These are phyloP conservation scores for Septoria petroselini DNA, from an alignment of 2,329 filamentous ascomycete genomes.

Conservation along the genomic window DNA sequence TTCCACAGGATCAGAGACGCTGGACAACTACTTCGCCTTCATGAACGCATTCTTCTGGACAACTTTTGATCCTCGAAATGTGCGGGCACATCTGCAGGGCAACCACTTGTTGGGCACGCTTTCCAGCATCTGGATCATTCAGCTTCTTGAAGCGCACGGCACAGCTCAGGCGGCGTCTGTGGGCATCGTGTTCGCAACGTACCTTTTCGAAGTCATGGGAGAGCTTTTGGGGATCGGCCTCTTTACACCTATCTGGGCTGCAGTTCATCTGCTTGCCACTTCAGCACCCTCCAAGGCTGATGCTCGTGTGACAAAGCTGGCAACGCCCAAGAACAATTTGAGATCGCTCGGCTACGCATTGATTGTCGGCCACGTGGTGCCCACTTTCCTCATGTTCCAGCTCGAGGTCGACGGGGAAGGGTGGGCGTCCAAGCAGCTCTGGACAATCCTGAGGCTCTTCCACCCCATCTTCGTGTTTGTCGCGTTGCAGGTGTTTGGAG, in stretches of 20 bases:
- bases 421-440: slow-evolving; percentile 23
- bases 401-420: slow-evolving; percentile 22
- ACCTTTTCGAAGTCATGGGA: slow-evolving; percentile 25
- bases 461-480: slow-evolving; percentile 25
- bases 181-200: slow-evolving; percentile 19
- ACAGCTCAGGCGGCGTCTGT: slow-evolving; percentile 5
- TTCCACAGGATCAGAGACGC: slow-evolving; percentile 16
- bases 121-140: slow-evolving; percentile 24
- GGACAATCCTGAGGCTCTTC: slow-evolving; percentile 27
- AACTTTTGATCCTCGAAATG: slow-evolving; percentile 23
- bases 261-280: slow-evolving; percentile 22
- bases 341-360: slow-evolving; percentile 25
- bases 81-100: slow-evolving; percentile 24
- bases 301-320: slow-evolving; percentile 5
- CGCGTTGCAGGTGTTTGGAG: slow-evolving; percentile 2
- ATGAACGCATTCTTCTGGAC: slow-evolving; percentile 27
- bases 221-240: slow-evolving; percentile 27
- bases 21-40: slow-evolving; percentile 29
- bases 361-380: slow-evolving; percentile 24
- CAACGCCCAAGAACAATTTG: slow-evolving; percentile 9
- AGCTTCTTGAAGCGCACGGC: slow-evolving; percentile 25
- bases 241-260: slow-evolving; percentile 26
- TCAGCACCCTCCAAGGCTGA: slow-evolving; percentile 9
- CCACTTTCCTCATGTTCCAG: slow-evolving; percentile 26
- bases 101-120: slow-evolving; percentile 27